A percentile compares a stretch with the other conserved stretches of the same genome.
Evolutionary conservation across 1,284 basidiomycete genomes (phyloP).

Genomic region (Rhodotorula sp.): DNA sequence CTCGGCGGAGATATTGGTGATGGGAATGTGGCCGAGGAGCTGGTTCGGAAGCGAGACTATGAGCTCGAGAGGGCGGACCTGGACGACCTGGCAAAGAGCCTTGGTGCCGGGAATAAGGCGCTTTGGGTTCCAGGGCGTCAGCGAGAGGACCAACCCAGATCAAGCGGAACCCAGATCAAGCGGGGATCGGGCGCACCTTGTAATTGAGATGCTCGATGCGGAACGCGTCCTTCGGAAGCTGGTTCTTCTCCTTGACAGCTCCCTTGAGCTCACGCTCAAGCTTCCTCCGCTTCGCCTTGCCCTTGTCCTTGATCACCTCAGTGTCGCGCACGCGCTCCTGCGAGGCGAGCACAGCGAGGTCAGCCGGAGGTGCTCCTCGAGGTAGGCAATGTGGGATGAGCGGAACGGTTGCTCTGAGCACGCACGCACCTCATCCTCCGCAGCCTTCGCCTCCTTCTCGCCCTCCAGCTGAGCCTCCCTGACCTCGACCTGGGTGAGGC

Average conservation of each 20-base stretch:
- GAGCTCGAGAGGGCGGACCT: conserved; percentile 84
- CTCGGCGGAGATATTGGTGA: conserved; percentile 87
- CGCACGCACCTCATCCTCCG: conserved; percentile 18
- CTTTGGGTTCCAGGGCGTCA: conserved; percentile 53
- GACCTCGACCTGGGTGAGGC: conserved; percentile 86
- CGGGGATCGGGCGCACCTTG: conserved; percentile 64
- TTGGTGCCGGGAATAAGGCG: conserved; percentile 81
- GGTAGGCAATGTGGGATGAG: too few relatives aligned
- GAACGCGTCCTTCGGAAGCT: conserved; percentile 57
- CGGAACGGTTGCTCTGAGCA: too few relatives aligned
- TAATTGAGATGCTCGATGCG: conserved; percentile 93
- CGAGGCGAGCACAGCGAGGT: neutral
- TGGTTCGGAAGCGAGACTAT: conserved; percentile 94
- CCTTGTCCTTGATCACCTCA: conserved; percentile 47
- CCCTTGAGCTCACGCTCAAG: conserved; percentile 38
- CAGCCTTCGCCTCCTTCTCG: conserved; percentile 71
- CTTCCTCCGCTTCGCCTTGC: conserved; percentile 49
- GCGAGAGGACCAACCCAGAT: neutral
- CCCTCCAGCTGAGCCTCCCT: conserved; percentile 83
- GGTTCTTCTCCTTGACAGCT: conserved; percentile 35
- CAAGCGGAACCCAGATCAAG: neutral
- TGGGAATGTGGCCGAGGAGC: conserved; percentile 89
- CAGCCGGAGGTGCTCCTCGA: neutral
- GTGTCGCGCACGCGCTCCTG: conserved; percentile 26
- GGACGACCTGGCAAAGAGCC: conserved; percentile 80